Conservation (phyloP, 176 grass and related monocot species). For the Phragmites australis region DNA sequence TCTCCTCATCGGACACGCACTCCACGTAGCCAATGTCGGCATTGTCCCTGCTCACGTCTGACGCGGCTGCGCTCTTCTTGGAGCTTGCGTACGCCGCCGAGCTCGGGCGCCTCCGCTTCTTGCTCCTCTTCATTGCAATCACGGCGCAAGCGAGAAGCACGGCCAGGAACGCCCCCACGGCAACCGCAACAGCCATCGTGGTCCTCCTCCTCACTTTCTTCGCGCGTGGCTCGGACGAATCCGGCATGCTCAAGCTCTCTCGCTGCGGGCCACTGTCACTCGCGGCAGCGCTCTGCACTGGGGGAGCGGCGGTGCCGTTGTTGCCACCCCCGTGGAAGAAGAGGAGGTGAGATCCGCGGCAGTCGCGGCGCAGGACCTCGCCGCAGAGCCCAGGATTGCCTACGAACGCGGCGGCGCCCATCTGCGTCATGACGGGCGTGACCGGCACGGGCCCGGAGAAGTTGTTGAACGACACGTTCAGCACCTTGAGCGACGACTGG, state of each 20-base stretch:
- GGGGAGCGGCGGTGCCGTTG: conserved; percentile 32
- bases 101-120: conserved; percentile 38
- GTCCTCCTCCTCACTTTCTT: conserved; percentile 36
- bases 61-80: conserved; percentile 54
- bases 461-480: conserved; percentile 85
- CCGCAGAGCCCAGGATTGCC: conserved; percentile 80
- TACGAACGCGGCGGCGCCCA: conserved; percentile 48
- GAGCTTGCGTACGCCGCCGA: conserved; percentile 50
- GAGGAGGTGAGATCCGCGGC: conserved; percentile 56
- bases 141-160: conserved; percentile 47
- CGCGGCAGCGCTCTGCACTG: conserved; percentile 46
- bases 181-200: conserved; percentile 32
- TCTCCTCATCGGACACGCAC: conserved; percentile 56
- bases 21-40: conserved; percentile 49
- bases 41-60: conserved; percentile 40
- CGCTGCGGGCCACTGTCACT: conserved; percentile 13
- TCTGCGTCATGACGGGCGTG: conserved; percentile 48
- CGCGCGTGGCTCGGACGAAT: conserved; percentile 48
- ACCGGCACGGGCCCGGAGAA: conserved; percentile 83
- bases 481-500: conserved; percentile 62
- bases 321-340: conserved; percentile 56
- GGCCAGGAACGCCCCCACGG: conserved; percentile 38
- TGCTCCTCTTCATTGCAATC: conserved; percentile 52
- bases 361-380: conserved; percentile 66
- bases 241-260: conserved; percentile 40